Evolutionary conservation across 2,329 filamentous ascomycete species (phyloP), one percentile per base, ranked within the genome.

Genomic region (Balansia obtecta): DNA sequence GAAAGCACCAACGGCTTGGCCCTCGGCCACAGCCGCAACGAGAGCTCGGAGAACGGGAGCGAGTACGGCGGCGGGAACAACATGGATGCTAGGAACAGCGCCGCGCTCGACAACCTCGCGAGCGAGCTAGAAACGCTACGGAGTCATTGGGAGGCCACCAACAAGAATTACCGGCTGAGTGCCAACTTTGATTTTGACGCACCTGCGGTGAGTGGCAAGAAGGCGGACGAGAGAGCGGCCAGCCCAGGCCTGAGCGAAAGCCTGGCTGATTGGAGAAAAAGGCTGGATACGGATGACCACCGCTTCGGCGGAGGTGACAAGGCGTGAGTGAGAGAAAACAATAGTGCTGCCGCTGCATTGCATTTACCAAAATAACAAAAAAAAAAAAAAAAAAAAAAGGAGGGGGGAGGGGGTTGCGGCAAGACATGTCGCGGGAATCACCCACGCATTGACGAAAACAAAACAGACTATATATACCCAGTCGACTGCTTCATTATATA

Each of bases 101-200:
- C 70, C 57, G 91, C 90, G 3, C 77, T 98, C 18, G 93, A 98
- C 67, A 93, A 85, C 56, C 79, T 98, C 22, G 91, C 93, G 11
- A 88, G 81, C 55, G 93, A 98, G 70, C 80, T 98, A 8, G 93
- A 98, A 65, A 86, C 87, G 12, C 75, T 98, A 45, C 82, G 91
- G 48, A 87, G 76, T 48, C 90, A 96, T 60, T 98, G 93, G 93
- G 89, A 97, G 69, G 88, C 85, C 39, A 95, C 89, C 12, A 96
- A 91, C 70, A 93, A 94, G 68, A 94, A 88, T 61, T 96, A 97
- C 66, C 85, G 93, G 22, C 72, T 96, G 43, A 95, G 88, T 67
- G 90, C 85, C 61, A 82, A 86, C 48, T 94, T 95, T 60, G 90
- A 96, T 63, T 90, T 94, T 59, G 90, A 95, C 16, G 37, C 51